These are phyloP conservation scores for Mortierella sp. DNA, from an alignment of 371 early-diverging fungal species.

Conservation along the genomic window DNA sequence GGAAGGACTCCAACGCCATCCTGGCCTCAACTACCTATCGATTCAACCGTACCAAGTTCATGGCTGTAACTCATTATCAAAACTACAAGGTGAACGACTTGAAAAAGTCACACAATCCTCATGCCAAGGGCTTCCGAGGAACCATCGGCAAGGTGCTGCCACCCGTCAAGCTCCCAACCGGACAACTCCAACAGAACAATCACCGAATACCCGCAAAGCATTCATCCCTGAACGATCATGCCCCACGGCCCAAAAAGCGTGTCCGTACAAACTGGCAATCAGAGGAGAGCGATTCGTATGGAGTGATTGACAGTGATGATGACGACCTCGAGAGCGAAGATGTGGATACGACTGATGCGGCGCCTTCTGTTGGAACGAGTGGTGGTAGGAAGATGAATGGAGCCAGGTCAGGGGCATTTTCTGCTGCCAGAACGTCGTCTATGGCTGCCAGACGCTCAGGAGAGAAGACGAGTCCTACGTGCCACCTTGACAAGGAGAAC, in stretches of 20 bases:
- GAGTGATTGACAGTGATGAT: not conserved
- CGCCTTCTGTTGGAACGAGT: not conserved
- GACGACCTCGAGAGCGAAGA: not conserved
- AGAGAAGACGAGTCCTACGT: not conserved
- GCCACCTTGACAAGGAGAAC: slow-evolving; percentile 9
- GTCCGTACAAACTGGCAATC: not conserved
- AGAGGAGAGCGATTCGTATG: not conserved
- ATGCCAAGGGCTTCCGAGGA: slow-evolving; percentile 65
- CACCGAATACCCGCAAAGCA: no score
- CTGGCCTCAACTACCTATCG: slow-evolving; percentile 29
- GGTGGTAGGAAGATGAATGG: not conserved
- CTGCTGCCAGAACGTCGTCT: not conserved
- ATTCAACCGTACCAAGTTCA: slow-evolving; percentile 60
- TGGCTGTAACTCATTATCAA: slow-evolving; percentile 73
- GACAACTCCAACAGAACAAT: not conserved
- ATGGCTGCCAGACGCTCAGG: not conserved
- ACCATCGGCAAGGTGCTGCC: not conserved
- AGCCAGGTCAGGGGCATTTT: not conserved
- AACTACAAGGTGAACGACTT: slow-evolving; percentile 63
- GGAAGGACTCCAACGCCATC: not conserved
- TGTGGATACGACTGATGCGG: not conserved
- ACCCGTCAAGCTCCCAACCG: not conserved
- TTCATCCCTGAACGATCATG: not conserved
- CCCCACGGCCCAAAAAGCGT: not conserved
- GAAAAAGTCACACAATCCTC: slow-evolving; percentile 68